Conservation (phyloP, 805 yeast genomes). For the Candida loeiensis region DNA sequence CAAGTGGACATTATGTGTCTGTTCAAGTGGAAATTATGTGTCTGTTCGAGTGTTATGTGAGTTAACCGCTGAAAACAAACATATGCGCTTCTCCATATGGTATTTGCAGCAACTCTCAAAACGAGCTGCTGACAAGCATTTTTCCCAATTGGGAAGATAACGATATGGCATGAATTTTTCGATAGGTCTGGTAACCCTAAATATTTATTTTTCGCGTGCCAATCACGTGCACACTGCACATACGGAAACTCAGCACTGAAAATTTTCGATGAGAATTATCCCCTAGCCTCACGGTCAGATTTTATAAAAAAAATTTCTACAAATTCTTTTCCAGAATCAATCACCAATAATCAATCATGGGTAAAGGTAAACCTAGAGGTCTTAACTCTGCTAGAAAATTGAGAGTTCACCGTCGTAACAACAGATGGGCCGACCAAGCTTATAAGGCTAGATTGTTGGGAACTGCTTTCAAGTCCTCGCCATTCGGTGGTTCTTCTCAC, state of each 20-base stretch:
- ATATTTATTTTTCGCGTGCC: not conserved
- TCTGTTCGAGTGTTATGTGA: no score
- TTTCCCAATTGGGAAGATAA: not conserved
- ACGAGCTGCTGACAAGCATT: not conserved
- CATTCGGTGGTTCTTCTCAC: slow-evolving; percentile 99
- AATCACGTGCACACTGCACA: not conserved
- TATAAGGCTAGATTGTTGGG: slow-evolving; percentile 99
- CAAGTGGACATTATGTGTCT: no score
- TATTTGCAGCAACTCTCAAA: not conserved
- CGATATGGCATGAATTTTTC: not conserved
- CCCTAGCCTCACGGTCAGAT: slow-evolving; percentile 3
- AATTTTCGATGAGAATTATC: slow-evolving; percentile 2
- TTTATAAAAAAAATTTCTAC: slow-evolving; percentile 9
- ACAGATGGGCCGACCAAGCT: slow-evolving; percentile 99
- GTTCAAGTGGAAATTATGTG: no score
- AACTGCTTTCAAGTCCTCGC: slow-evolving; percentile 99
- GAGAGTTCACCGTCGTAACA: slow-evolving; percentile 99
- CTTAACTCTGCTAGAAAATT: slow-evolving; percentile 99
- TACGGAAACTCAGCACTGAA: slow-evolving; percentile 2
- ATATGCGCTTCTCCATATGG: not conserved
- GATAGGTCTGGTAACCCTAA: not conserved
- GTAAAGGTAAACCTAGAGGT: slow-evolving; percentile 99
- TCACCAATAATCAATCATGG: slow-evolving; percentile 59
- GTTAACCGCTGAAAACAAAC: no score
- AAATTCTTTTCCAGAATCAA: slow-evolving; percentile 9